These are phyloP conservation scores for Pseudocohnilembus persalinus DNA, from an alignment of 169 alveolate species.

Conservation along the genomic window DNA sequence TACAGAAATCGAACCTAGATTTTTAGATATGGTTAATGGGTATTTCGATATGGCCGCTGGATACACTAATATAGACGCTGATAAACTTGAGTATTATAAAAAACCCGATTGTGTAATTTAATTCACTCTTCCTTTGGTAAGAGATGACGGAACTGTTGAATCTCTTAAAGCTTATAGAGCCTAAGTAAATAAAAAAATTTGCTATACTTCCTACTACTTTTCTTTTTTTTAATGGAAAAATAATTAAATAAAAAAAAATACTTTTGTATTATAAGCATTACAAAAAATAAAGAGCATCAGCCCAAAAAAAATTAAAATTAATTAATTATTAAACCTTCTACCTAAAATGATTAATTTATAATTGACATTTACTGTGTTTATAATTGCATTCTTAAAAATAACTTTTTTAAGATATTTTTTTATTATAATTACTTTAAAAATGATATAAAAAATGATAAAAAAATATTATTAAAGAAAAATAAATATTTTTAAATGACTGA, in stretches of 20 bases:
- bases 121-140: slow-evolving; percentile 57
- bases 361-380: neutral
- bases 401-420: too few species aligned
- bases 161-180: slow-evolving; percentile 68
- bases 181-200: slow-evolving; percentile 29
- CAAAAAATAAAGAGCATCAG: too few species aligned
- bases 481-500: neutral
- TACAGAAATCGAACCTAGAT: slow-evolving; percentile 29
- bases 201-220: too few species aligned
- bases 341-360: neutral
- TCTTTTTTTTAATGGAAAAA: too few species aligned
- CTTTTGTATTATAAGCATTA: too few species aligned
- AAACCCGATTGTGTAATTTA: slow-evolving; percentile 50
- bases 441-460: too few species aligned
- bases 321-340: too few species aligned
- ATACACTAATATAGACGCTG: slow-evolving; percentile 52
- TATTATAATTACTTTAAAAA: too few species aligned
- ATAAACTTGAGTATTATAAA: slow-evolving; percentile 32
- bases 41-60: slow-evolving; percentile 62
- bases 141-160: slow-evolving; percentile 68
- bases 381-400: too few species aligned
- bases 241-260: too few species aligned
- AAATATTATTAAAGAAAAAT: too few species aligned
- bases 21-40: slow-evolving; percentile 40
- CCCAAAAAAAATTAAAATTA: too few species aligned